phyloP scores from a whole-genome alignment of 768 basidiomycete species.

The Piloderma croceum region DNA sequence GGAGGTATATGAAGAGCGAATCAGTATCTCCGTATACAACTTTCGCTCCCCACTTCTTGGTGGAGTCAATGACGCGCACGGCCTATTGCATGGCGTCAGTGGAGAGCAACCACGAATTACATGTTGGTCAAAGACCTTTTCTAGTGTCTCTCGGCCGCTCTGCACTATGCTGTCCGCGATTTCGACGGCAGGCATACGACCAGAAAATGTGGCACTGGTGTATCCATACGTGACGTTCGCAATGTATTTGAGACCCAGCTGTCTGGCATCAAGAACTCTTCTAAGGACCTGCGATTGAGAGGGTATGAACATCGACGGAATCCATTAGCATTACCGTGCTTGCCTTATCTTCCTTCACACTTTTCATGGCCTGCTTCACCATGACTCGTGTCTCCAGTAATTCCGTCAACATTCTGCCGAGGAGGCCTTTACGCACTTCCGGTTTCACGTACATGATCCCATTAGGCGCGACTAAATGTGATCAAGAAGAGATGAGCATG shows the following conservation, averaged over 20 bases:
- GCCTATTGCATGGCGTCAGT: slow-evolving; percentile 46
- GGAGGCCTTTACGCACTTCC: slow-evolving; percentile 73
- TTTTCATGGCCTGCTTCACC: slow-evolving; percentile 97
- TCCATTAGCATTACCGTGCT: slow-evolving; percentile 3
- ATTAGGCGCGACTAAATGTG: slow-evolving; percentile 77
- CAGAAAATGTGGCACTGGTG: slow-evolving; percentile 89
- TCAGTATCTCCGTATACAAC: slow-evolving; percentile 99
- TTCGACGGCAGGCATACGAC: slow-evolving; percentile 97
- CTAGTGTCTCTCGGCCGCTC: slow-evolving; percentile 90
- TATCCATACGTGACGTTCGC: slow-evolving; percentile 96
- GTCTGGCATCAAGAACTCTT: slow-evolving; percentile 81
- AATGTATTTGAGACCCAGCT: slow-evolving; percentile 90
- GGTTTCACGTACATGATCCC: slow-evolving; percentile 92
- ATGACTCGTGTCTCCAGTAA: slow-evolving; percentile 92
- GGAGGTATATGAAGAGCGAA: slow-evolving; percentile 88
- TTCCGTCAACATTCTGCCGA: slow-evolving; percentile 89
- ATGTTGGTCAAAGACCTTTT: slow-evolving; percentile 58
- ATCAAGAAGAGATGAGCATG: background rate
- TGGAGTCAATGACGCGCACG: slow-evolving; percentile 69
- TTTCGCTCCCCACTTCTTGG: slow-evolving; percentile 80
- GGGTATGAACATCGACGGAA: slow-evolving; percentile 5
- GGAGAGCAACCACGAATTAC: background rate
- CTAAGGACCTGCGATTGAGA: slow-evolving; percentile 74
- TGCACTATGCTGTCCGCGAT: slow-evolving; percentile 98
- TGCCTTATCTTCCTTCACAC: slow-evolving; percentile 69